Percentiles rank a stretch among this genome's conserved stretches.
Evolutionary conservation across 208 protist genomes (phyloP).

Genomic region (Endotrypanum monterogeii): DNA sequence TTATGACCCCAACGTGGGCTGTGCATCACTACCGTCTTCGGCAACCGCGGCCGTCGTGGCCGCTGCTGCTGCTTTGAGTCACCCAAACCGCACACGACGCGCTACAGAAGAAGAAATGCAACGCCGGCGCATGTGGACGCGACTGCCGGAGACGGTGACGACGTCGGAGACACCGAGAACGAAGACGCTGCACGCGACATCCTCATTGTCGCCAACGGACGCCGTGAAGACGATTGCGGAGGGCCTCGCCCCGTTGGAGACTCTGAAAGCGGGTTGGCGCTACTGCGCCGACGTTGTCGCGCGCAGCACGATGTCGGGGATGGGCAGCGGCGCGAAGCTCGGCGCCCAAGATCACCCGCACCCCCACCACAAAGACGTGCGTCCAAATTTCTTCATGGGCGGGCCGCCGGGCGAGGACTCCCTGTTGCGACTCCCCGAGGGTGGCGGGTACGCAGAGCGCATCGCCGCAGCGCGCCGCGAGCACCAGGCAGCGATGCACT

Average conservation of each 20-base stretch:
- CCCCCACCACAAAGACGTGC: constrained; percentile 21
- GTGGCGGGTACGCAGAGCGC: constrained; percentile 21
- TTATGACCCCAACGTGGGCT: neutral
- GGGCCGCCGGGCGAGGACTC: neutral
- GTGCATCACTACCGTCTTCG: neutral
- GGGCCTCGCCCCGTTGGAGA: constrained; percentile 11
- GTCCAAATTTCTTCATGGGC: constrained; percentile 10
- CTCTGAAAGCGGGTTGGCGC: neutral
- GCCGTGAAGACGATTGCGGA: neutral
- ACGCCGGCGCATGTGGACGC: constrained; percentile 20
- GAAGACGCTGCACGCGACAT: neutral
- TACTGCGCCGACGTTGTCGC: neutral
- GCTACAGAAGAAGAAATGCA: constrained; percentile 21
- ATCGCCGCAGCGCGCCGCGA: constrained; percentile 16
- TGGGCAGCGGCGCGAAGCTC: neutral
- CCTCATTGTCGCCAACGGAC: neutral
- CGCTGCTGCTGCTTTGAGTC: neutral
- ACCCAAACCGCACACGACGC: constrained; percentile 24
- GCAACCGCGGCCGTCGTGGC: neutral
- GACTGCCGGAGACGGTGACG: neutral
- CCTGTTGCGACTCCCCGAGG: neutral
- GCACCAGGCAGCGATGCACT: neutral
- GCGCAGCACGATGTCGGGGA: neutral
- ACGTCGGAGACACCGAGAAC: neutral
- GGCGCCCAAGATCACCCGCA: neutral